Evolutionary conservation across 495 filamentous ascomycete species (phyloP).

Genomic region (Penicillium coprophilum): DNA sequence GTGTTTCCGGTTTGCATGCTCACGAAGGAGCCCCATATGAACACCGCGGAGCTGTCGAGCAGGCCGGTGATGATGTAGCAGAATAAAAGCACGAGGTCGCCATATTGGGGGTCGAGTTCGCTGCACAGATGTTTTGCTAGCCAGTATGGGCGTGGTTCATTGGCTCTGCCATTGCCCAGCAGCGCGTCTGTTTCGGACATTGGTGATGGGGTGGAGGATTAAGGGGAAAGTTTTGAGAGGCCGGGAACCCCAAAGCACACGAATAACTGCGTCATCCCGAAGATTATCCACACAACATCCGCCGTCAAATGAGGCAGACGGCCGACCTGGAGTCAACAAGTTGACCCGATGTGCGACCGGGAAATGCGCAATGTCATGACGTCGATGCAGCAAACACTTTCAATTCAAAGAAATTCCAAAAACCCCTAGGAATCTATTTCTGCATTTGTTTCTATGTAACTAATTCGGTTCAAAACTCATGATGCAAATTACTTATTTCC

Average conservation of each 20-base stretch:
- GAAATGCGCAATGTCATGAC: slow-evolving; percentile 1
- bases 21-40: slow-evolving; percentile 73
- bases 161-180: neutral
- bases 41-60: slow-evolving; percentile 68
- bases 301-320: no score
- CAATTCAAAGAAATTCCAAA: no score
- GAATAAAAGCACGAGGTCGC: slow-evolving; percentile 60
- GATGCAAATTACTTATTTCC: neutral
- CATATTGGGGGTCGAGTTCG: slow-evolving; percentile 54
- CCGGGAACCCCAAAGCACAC: neutral
- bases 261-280: neutral
- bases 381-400: slow-evolving; percentile 3
- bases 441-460: neutral
- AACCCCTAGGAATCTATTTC: no score
- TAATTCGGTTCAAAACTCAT: neutral
- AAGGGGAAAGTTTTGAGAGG: neutral
- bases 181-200: slow-evolving; percentile 19
- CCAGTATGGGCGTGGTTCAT: neutral
- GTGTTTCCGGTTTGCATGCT: slow-evolving; percentile 84
- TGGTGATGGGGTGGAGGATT: neutral
- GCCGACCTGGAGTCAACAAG: neutral
- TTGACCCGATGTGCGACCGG: neutral
- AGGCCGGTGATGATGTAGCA: slow-evolving; percentile 74
- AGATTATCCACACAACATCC: neutral
- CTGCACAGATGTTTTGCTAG: slow-evolving; percentile 41